These are phyloP conservation scores for Cladosporium sp. DNA, from an alignment of 2,329 filamentous ascomycete species.

Conservation along the genomic window DNA sequence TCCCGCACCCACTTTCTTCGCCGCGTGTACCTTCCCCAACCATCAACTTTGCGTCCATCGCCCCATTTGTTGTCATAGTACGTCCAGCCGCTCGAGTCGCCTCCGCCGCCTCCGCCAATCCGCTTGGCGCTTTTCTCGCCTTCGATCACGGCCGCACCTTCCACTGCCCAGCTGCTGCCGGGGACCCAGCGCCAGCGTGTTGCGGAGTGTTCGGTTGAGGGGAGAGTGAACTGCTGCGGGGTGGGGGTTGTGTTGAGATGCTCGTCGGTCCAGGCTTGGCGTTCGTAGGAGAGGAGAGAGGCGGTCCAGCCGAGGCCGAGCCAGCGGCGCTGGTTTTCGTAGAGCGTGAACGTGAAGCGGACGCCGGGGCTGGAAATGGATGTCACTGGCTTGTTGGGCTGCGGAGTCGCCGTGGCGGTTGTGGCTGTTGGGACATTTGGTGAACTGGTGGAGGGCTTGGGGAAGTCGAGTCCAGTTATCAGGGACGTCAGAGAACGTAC, in stretches of 20 bases:
- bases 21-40: constrained; percentile 91
- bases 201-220: constrained; percentile 58
- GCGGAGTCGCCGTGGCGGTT: constrained; percentile 27
- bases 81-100: constrained; percentile 76
- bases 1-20: constrained; percentile 94
- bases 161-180: constrained; percentile 80
- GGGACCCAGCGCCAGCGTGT: constrained; percentile 75
- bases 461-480: constrained; percentile 75
- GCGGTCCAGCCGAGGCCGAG: constrained; percentile 91
- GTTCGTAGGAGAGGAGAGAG: constrained; percentile 83
- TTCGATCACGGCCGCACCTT: constrained; percentile 56
- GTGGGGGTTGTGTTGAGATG: constrained; percentile 74
- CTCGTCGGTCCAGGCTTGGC: constrained; percentile 91
- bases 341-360: constrained; percentile 92
- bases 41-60: constrained; percentile 78
- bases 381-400: constrained; percentile 32
- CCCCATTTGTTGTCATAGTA: constrained; percentile 99
- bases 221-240: constrained; percentile 65
- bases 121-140: constrained; percentile 22
- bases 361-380: constrained; percentile 60
- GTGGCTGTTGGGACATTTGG: constrained; percentile 32
- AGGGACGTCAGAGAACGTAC: constrained; percentile 63
- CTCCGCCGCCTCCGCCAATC: constrained; percentile 24
- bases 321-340: constrained; percentile 95
- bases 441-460: constrained; percentile 34